A percentile compares a stretch with the other conserved stretches of the same genome.
These are phyloP conservation scores for Talaromyces wortmannii DNA, from an alignment of 495 filamentous ascomycete species.

Conservation along the genomic window DNA sequence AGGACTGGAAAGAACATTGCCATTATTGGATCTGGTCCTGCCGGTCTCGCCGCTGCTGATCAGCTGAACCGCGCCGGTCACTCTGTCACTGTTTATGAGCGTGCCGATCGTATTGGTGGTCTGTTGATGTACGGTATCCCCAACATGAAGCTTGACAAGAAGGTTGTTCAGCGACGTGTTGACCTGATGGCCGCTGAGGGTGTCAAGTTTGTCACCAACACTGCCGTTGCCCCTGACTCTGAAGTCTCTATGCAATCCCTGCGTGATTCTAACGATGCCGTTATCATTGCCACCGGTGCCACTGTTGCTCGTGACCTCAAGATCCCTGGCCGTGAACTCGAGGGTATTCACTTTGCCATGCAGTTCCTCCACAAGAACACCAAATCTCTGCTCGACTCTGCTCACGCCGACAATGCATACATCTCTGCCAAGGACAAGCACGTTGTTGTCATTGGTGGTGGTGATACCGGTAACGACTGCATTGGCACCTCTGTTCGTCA, in stretches of 20 bases:
- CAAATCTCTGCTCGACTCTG: slow-evolving; percentile 94
- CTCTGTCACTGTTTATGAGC: slow-evolving; percentile 89
- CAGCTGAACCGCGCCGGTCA: slow-evolving; percentile 95
- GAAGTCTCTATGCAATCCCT: slow-evolving; percentile 67
- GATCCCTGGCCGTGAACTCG: slow-evolving; percentile 82
- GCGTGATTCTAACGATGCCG: slow-evolving; percentile 71
- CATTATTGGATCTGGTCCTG: slow-evolving; percentile 89
- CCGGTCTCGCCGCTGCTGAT: slow-evolving; percentile 88
- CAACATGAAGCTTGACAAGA: slow-evolving; percentile 99
- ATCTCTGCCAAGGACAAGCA: slow-evolving; percentile 97
- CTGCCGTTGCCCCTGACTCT: slow-evolving; percentile 70
- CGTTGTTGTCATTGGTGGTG: slow-evolving; percentile 96
- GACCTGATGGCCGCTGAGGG: slow-evolving; percentile 96
- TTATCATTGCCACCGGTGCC: slow-evolving; percentile 93
- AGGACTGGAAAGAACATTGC: slow-evolving; percentile 90
- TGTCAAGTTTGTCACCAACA: slow-evolving; percentile 71
- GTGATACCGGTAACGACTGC: slow-evolving; percentile 98
- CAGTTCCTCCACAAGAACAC: slow-evolving; percentile 98
- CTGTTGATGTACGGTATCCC: slow-evolving; percentile 98
- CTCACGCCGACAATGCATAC: slow-evolving; percentile 78
- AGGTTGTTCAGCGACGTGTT: slow-evolving; percentile 89
- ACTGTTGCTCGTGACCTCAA: slow-evolving; percentile 96
- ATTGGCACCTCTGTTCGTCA: slow-evolving; percentile 98
- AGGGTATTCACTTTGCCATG: slow-evolving; percentile 98
- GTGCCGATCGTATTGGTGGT: slow-evolving; percentile 86